phyloP scores from a whole-genome alignment of 805 yeast genomes.

The Candida insectorum region DNA sequence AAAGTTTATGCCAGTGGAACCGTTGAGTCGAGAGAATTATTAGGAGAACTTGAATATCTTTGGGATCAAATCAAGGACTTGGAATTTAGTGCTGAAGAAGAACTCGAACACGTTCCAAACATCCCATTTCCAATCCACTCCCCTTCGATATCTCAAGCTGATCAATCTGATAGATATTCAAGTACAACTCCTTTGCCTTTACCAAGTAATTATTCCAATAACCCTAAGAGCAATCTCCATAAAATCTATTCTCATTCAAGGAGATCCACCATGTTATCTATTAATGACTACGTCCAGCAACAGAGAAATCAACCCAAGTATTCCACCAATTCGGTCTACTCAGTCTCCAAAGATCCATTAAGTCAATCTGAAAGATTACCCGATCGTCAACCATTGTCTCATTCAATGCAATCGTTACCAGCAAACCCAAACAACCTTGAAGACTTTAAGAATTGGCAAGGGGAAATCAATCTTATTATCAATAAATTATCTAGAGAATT shows the following conservation, averaged over 20 bases:
- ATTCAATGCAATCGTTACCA: conserved; percentile 13
- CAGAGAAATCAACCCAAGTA: conserved; percentile 21
- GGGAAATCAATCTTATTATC: conserved; percentile 47
- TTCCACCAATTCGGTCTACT: conserved; percentile 17
- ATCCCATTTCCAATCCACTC: conserved; percentile 30
- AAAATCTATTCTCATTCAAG: conserved; percentile 44
- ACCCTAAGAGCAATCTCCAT: conserved; percentile 24
- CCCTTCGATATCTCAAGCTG: conserved; percentile 27
- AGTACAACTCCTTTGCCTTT: conserved; percentile 34
- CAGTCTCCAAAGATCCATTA: conserved; percentile 11
- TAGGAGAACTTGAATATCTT: conserved; percentile 63
- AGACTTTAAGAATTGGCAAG: conserved; percentile 53
- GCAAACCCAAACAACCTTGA: conserved; percentile 14
- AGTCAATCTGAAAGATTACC: conserved; percentile 1
- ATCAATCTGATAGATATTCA: conserved; percentile 32
- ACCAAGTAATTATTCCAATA: conserved; percentile 24
- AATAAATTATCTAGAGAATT: conserved; percentile 43
- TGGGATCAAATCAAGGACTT: conserved; percentile 71
- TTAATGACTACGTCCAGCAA: conserved; percentile 34
- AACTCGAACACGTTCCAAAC: conserved; percentile 17
- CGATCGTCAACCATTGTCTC: too few species aligned
- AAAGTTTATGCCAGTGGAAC: conserved; percentile 63
- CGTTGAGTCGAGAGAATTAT: conserved; percentile 59
- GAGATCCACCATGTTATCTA: conserved; percentile 31
- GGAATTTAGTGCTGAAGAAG: conserved; percentile 29